Percentiles rank a stretch among this genome's conserved stretches.
These are phyloP conservation scores for Mucor velutinosus DNA, from an alignment of 371 early-diverging fungal genomes.

Conservation along the genomic window DNA sequence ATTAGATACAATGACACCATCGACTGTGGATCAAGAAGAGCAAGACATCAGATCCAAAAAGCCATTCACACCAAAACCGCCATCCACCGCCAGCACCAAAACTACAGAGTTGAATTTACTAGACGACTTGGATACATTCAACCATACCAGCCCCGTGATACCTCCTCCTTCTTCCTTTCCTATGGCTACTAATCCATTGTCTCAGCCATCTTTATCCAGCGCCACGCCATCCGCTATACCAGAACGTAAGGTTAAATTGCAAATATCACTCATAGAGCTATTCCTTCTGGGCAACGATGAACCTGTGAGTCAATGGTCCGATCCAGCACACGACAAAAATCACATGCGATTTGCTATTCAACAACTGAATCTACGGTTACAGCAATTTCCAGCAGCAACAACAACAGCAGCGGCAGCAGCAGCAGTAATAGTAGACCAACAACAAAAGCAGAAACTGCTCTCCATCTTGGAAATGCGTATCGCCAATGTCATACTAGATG, in stretches of 20 bases:
- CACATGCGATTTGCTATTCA: conserved; percentile 53
- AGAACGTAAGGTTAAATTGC: conserved; percentile 48
- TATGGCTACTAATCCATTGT: too few relatives aligned
- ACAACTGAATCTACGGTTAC: conserved; percentile 39
- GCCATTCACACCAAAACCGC: background rate
- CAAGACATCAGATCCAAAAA: background rate
- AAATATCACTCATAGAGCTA: conserved; percentile 41
- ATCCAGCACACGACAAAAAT: conserved; percentile 26
- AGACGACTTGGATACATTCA: conserved; percentile 18
- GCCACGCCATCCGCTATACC: background rate
- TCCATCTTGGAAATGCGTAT: conserved; percentile 35
- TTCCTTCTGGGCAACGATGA: conserved; percentile 50
- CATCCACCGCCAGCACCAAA: background rate
- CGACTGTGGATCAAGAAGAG: background rate
- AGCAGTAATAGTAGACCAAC: too few relatives aligned
- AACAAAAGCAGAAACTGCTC: conserved; percentile 24
- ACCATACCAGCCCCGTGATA: background rate
- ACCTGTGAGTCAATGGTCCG: background rate
- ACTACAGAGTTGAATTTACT: background rate
- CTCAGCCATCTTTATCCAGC: background rate
- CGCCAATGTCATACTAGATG: conserved; percentile 26
- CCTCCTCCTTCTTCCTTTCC: background rate
- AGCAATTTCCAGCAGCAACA: conserved; percentile 21
- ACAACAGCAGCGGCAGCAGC: too few relatives aligned
- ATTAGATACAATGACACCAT: conserved; percentile 18